phyloP scores from a whole-genome alignment of 2,329 filamentous ascomycete genomes.

The Camillea tinctor region DNA sequence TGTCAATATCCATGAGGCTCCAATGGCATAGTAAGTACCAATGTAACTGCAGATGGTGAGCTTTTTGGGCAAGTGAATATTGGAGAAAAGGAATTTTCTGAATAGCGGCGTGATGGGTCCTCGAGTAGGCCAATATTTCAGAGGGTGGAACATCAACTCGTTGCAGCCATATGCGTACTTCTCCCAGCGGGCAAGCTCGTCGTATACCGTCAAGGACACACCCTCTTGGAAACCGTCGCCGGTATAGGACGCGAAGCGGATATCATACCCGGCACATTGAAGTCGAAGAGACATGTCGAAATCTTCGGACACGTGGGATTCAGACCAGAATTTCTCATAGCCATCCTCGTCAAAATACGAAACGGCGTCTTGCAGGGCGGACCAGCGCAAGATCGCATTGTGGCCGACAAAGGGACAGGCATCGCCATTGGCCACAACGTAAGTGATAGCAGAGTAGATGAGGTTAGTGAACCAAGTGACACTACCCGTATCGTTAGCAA shows the following conservation, averaged over 20 bases:
- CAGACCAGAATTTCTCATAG: conserved; percentile 79
- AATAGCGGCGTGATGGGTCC: conserved; percentile 81
- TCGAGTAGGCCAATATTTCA: conserved; percentile 68
- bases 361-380: conserved; percentile 70
- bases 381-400: conserved; percentile 75
- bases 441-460: conserved; percentile 74
- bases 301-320: conserved; percentile 76
- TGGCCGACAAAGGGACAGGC: conserved; percentile 80
- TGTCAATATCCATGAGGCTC: conserved; percentile 72
- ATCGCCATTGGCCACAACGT: conserved; percentile 74
- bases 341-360: conserved; percentile 65
- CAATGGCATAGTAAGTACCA: conserved; percentile 78
- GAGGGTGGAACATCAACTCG: conserved; percentile 77
- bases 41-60: conserved; percentile 75
- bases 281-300: conserved; percentile 80
- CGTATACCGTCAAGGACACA: conserved; percentile 80
- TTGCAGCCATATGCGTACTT: conserved; percentile 86
- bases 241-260: conserved; percentile 70
- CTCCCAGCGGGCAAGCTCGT: conserved; percentile 82
- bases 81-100: conserved; percentile 68
- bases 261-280: conserved; percentile 69
- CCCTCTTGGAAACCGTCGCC: conserved; percentile 80
- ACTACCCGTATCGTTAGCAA: conserved; percentile 35
- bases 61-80: conserved; percentile 73
- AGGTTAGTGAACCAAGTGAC: conserved; percentile 73